Percentiles rank a stretch among this genome's conserved stretches.
phyloP scores from a whole-genome alignment of 2,329 filamentous ascomycete genomes.

The Penicillium sp. region DNA sequence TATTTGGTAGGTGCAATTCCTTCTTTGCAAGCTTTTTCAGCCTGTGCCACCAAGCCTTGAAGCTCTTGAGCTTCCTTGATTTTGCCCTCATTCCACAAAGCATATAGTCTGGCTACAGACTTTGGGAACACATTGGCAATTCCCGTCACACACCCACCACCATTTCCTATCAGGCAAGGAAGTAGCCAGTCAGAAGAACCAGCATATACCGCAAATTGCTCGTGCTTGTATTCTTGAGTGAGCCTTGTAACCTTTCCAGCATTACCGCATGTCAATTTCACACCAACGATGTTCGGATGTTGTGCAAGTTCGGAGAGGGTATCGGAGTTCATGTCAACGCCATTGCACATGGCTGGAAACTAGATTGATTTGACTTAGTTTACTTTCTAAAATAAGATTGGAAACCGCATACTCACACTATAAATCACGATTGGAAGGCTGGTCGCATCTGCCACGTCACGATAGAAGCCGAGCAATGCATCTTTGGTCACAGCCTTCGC shows the following conservation, averaged over 20 bases:
- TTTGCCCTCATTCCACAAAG: conserved; percentile 46
- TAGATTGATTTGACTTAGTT: conserved; percentile 30
- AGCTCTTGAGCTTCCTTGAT: conserved; percentile 44
- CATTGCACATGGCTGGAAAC: conserved; percentile 43
- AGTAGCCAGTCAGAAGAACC: conserved; percentile 52
- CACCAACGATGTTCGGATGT: conserved; percentile 39
- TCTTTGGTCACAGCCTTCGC: conserved; percentile 41
- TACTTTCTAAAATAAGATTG: conserved; percentile 12
- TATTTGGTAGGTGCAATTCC: conserved; percentile 54
- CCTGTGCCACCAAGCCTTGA: conserved; percentile 51
- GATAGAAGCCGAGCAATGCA: conserved; percentile 41
- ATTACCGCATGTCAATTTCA: conserved; percentile 41
- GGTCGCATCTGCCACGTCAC: conserved; percentile 43
- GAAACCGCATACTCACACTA: conserved; percentile 41
- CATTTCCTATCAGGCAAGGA: conserved; percentile 46
- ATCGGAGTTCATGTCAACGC: conserved; percentile 49
- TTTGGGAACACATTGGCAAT: conserved; percentile 55
- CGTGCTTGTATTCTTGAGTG: conserved; percentile 41
- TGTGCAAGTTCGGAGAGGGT: conserved; percentile 29
- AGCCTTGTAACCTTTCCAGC: conserved; percentile 33
- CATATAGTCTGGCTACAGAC: conserved; percentile 46
- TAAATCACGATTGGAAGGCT: conserved; percentile 51
- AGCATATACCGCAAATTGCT: conserved; percentile 50
- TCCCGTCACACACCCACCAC: conserved; percentile 51
- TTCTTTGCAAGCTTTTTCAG: conserved; percentile 58